Conservation (phyloP, 345 rosid species). For the Moringa oleifera region DNA sequence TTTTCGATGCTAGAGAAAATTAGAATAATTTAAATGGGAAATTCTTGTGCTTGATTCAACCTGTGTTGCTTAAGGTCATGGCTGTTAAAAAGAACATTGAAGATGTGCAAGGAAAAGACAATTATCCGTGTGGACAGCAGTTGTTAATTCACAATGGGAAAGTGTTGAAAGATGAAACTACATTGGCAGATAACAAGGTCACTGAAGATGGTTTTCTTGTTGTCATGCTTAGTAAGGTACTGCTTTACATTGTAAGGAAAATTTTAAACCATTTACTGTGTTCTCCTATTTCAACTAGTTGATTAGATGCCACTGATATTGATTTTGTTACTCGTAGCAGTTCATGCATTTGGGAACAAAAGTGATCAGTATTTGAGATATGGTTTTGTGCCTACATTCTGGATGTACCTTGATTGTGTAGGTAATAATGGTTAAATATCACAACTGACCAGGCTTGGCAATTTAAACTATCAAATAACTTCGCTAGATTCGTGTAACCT, state of each 20-base stretch:
- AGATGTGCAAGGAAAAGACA: slow-evolving; percentile 90
- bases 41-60: background rate
- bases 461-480: too few relatives aligned
- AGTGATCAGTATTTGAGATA: background rate
- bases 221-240: slow-evolving; percentile 99
- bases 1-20: background rate
- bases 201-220: slow-evolving; percentile 94
- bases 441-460: too few relatives aligned
- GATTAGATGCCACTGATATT: too few relatives aligned
- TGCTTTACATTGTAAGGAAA: slow-evolving; percentile 4
- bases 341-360: background rate
- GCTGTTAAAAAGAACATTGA: slow-evolving; percentile 97
- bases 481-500: too few relatives aligned
- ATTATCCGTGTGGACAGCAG: slow-evolving; percentile 94
- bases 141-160: slow-evolving; percentile 94
- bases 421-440: background rate
- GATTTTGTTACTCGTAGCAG: background rate
- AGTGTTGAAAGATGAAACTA: slow-evolving; percentile 95
- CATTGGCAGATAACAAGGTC: slow-evolving; percentile 73
- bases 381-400: background rate
- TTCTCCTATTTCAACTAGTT: background rate
- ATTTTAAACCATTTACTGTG: background rate
- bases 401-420: background rate
- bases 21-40: background rate
- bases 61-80: slow-evolving; percentile 48